Conservation (phyloP, 768 basidiomycete species). For the Leccinum sublutescens region DNA sequence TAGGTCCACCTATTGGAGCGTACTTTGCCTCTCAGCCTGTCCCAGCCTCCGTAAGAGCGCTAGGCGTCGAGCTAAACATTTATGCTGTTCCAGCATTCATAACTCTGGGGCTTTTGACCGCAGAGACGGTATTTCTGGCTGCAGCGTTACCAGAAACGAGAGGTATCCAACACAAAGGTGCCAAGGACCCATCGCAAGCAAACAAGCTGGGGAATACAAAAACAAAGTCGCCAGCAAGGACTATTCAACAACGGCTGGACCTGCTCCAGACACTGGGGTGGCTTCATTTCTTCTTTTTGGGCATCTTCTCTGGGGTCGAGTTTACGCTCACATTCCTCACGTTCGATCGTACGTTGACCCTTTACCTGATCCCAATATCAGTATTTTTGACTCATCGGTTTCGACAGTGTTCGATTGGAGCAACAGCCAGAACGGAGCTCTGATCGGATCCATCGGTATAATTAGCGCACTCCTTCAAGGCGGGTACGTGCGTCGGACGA, state of each 20-base stretch:
- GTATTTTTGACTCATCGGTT: neutral
- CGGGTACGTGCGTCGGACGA: conserved; percentile 86
- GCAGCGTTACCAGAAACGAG: conserved; percentile 85
- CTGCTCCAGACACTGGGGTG: conserved; percentile 59
- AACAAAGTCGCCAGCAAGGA: conserved; percentile 15
- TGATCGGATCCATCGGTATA: conserved; percentile 87
- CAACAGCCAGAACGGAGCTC: conserved; percentile 82
- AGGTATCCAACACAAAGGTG: conserved; percentile 35
- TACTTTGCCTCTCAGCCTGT: conserved; percentile 90
- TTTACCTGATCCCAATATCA: neutral
- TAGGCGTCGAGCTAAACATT: conserved; percentile 73
- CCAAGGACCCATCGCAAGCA: conserved; percentile 20
- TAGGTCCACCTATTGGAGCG: conserved; percentile 92
- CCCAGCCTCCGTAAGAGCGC: conserved; percentile 52
- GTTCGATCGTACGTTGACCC: conserved; percentile 65
- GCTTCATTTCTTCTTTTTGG: conserved; percentile 83
- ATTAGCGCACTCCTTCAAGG: conserved; percentile 90
- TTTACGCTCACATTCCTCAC: conserved; percentile 96
- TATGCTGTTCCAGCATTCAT: conserved; percentile 89
- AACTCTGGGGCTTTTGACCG: conserved; percentile 70
- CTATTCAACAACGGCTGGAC: conserved; percentile 49
- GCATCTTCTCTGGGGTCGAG: conserved; percentile 92
- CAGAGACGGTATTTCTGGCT: conserved; percentile 79
- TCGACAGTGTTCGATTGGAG: conserved; percentile 82
- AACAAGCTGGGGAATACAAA: conserved; percentile 16